Base-by-base conservation (phyloP, 306 rosid genomes). In the Vigna angularis region DNA sequence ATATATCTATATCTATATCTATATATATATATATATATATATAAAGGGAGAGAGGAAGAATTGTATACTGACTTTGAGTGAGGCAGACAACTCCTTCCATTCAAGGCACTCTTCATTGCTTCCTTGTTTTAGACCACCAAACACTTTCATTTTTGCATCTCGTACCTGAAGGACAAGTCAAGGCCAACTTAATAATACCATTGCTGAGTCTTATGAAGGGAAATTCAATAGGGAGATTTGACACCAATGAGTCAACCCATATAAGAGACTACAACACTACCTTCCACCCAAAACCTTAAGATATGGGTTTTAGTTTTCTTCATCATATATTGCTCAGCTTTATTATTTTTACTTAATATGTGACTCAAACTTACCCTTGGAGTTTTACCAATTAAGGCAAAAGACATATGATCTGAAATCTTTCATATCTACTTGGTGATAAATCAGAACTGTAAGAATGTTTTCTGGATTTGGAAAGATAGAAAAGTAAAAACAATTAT, bases 81-180 rank as follows among this genome's bases (percentile, higher is more conserved):
- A 86, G 64, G 82, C 56, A 48, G 97, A 85, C 74, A 95, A 77
- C 34, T 90, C 82, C 77, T 86, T 85, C 97, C 98, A 91, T 78
- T 95, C 98, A 17, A 75, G 77, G 66, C 67, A 24, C 40, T 95
- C 98, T 79, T 93, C 97, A 59, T 89, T 90, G 1, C 34, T 86
- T 72, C 88, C 97, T 81, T 81, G 98, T 76, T 90, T 91, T 80
- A 93, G 85, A 85, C 89, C 82, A 69, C 81, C 87, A 76, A 95
- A 81, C 76, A 95, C 85, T 86, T 93, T 88, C 26, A 95, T 73
- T 86, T 95, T 95, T 18, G 86, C 90, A 86, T 89, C 98, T 73
- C 97, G 93, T 44, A 95, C 91, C 98, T 95, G 85, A 80, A 63
- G 50, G 63, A 82, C 79, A 77, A 78, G 77, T 47, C 75, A 75